phyloP scores from a whole-genome alignment of 768 basidiomycete genomes.

The Boletellus ananiceps region DNA sequence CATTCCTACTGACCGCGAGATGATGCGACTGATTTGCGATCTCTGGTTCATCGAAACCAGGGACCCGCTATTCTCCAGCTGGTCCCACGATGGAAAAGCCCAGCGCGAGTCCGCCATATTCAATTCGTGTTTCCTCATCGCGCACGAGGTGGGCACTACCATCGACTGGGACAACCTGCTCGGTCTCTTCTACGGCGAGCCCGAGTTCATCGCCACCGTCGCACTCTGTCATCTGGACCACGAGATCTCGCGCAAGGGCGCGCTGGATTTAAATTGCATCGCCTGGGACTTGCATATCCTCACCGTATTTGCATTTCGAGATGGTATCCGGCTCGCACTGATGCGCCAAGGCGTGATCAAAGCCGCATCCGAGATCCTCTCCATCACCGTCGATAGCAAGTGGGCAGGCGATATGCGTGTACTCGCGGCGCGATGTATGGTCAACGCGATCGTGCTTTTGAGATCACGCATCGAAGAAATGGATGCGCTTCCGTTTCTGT shows the following conservation, averaged over 20 bases:
- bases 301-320: conserved; percentile 17
- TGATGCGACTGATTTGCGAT: conserved; percentile 27
- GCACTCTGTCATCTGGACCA: conserved; percentile 24
- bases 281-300: conserved; percentile 30
- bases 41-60: conserved; percentile 27
- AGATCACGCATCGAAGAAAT: conserved; percentile 18
- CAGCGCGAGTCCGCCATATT: conserved; percentile 30
- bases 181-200: conserved; percentile 17
- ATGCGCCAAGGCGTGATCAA: conserved; percentile 23
- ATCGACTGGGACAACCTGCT: conserved; percentile 25
- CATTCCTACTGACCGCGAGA: conserved; percentile 21
- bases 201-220: conserved; percentile 15
- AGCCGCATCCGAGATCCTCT: conserved; percentile 20
- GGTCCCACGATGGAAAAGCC: conserved; percentile 3
- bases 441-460: conserved; percentile 18
- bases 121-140: conserved; percentile 26
- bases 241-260: conserved; percentile 16
- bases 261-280: conserved; percentile 22
- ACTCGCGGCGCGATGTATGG: conserved; percentile 20
- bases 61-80: conserved; percentile 22
- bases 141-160: conserved; percentile 15
- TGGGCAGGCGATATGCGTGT: conserved; percentile 12
- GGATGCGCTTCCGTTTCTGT: conserved; percentile 25
- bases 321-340: conserved; percentile 15
- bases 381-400: conserved; percentile 1